Conservation (phyloP, 371 early-diverging fungal species). For the Mucor racemosus region DNA sequence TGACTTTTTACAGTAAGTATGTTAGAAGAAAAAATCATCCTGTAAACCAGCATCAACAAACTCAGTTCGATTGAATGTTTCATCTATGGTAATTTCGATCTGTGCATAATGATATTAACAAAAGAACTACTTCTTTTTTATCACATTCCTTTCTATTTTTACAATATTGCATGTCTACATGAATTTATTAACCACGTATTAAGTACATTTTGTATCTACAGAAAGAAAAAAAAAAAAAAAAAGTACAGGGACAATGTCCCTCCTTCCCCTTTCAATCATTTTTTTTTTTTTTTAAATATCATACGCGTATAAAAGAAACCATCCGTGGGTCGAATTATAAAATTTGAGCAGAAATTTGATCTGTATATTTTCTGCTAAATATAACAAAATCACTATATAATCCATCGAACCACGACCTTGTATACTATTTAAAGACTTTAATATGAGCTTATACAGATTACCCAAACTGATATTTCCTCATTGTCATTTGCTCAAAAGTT, state of each 20-base stretch:
- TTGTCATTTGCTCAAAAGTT: constrained; percentile 1
- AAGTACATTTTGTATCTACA: too few species aligned
- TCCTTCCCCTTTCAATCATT: too few species aligned
- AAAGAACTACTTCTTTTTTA: neutral
- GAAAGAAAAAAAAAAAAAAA: too few species aligned
- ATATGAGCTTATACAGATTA: neutral
- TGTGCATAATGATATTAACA: neutral
- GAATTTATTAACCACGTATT: too few species aligned
- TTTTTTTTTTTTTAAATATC: too few species aligned
- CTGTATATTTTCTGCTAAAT: too few species aligned
- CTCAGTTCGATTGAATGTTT: neutral
- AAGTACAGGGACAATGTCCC: too few species aligned
- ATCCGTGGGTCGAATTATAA: too few species aligned
- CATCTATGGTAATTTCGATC: neutral
- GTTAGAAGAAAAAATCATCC: neutral
- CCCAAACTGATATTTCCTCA: neutral
- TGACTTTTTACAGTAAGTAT: neutral
- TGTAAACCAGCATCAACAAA: neutral
- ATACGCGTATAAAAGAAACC: too few species aligned
- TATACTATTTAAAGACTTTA: neutral
- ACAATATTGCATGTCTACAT: neutral
- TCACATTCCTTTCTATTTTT: neutral
- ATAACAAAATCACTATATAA: too few species aligned
- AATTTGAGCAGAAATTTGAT: too few species aligned
- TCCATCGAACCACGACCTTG: neutral